Base-by-base conservation (phyloP, 805 yeast species). In the Candida nemodendra region DNA sequence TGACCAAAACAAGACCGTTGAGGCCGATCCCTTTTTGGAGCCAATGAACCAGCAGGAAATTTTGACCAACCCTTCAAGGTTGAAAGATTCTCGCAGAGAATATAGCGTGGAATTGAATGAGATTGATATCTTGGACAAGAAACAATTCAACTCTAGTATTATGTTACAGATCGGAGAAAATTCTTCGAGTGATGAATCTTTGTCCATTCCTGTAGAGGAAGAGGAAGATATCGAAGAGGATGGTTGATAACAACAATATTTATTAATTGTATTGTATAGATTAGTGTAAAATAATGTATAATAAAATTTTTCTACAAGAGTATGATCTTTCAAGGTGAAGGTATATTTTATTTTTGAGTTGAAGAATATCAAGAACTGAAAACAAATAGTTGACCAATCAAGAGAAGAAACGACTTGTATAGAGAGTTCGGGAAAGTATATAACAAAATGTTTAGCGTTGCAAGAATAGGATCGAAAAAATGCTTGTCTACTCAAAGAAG, bases 181-280 rank as follows among this genome's bases (percentile, higher is more conserved):
- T 8, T 27, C 16, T 6, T 39, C 44, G 11, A 34, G 38, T 12
- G 48, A 37, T 13, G 41, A 33, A 11, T 44, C 44, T 4, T 39
- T 43, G 9, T 40, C 37, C 11, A 46, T 52, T 17, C 57, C 57
- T 4, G 13, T 48, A 32, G 55, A 43, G 17, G 48, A 41, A 33
- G 54, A 47, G 18, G 54, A 49, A 32, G 53, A 49, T 7, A 11
- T 8, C 7, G 24, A 21, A 21, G 24, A 21, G 2, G 47, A 41
- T 11, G 39, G 36, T 11, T 38, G 28, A 23, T 34, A 17, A 24
- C 13, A 9, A 13, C 24, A n/a, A n/a, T n/a, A n/a, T n/a, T n/a
- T n/a, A 15, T 14, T 15, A 17, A 24, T 12, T 14, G 28, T 32
- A 32, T 24, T 23, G 35, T 32, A 32, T 32, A 13, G 3, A n/a